phyloP scores from a whole-genome alignment of 192 early-diverging fungal species.

The Coemansia sp. region DNA sequence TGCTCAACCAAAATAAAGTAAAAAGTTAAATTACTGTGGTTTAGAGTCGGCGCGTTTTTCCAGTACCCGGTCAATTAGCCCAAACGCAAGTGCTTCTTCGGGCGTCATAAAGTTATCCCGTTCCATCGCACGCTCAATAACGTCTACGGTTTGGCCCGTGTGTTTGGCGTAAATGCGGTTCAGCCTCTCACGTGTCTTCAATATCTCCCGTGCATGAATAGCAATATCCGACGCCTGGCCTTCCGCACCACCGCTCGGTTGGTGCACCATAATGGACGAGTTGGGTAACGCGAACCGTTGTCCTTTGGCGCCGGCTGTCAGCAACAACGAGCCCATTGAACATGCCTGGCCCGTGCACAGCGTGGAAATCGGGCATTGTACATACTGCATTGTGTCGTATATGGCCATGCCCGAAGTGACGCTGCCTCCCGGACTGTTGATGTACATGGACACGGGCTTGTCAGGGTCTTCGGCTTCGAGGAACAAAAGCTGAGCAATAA shows the following conservation, averaged over 20 bases:
- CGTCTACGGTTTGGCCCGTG: conserved; percentile 74
- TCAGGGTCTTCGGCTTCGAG: conserved; percentile 92
- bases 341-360: conserved; percentile 97
- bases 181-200: conserved; percentile 75
- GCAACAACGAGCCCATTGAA: conserved; percentile 93
- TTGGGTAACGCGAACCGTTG: conserved; percentile 85
- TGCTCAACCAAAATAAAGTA: too few species aligned
- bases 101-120: conserved; percentile 94
- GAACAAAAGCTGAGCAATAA: conserved; percentile 95
- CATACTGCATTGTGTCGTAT: conserved; percentile 89
- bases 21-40: too few species aligned
- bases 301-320: conserved; percentile 87
- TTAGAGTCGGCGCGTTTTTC: conserved; percentile 58
- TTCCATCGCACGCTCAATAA: conserved; percentile 88
- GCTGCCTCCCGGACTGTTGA: conserved; percentile 96
- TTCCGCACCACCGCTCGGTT: conserved; percentile 91
- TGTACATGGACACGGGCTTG: conserved; percentile 92
- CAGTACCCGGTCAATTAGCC: conserved; percentile 86
- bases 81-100: conserved; percentile 83
- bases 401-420: conserved; percentile 95
- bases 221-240: conserved; percentile 97
- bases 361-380: conserved; percentile 88
- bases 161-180: conserved; percentile 88
- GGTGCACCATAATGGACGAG: conserved; percentile 95
- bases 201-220: conserved; percentile 94